Percentiles rank a stretch among this genome's conserved stretches.
These are phyloP conservation scores for Saturnispora mendoncae DNA, from an alignment of 805 yeast species.

Conservation along the genomic window DNA sequence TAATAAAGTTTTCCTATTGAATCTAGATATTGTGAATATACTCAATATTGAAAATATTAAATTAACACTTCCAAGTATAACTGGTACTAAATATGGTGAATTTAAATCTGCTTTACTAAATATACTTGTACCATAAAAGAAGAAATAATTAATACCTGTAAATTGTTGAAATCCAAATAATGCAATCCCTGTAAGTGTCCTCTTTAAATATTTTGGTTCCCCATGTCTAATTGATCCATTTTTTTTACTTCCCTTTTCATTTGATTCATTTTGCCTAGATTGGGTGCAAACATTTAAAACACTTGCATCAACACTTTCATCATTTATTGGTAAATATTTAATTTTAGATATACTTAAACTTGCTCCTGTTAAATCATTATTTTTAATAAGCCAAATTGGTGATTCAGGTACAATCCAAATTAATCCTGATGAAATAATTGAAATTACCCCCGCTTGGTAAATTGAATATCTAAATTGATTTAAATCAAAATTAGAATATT, in stretches of 20 bases:
- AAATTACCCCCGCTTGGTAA: constrained; percentile 16
- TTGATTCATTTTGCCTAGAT: constrained; percentile 1
- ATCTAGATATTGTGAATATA: constrained; percentile 37
- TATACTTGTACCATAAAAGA: constrained; percentile 56
- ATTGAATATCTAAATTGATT: constrained; percentile 22
- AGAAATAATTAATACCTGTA: constrained; percentile 59
- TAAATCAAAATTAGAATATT: constrained; percentile 3
- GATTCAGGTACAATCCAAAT: constrained; percentile 30
- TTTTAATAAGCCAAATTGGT: constrained; percentile 24
- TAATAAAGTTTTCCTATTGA: constrained; percentile 40
- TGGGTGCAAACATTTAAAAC: not conserved
- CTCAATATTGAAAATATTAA: constrained; percentile 43
- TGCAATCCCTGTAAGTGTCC: constrained; percentile 25
- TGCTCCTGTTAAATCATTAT: constrained; percentile 11
- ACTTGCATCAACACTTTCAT: constrained; percentile 15
- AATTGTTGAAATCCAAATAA: constrained; percentile 36
- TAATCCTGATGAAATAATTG: constrained; percentile 5
- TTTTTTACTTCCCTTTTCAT: not conserved
- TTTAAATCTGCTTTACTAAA: constrained; percentile 42
- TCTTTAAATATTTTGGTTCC: constrained; percentile 23
- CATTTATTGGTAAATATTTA: constrained; percentile 16
- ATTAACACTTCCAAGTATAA: constrained; percentile 47
- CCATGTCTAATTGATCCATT: constrained; percentile 20
- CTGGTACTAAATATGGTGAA: constrained; percentile 48
- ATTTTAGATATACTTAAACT: constrained; percentile 18